phyloP scores from a whole-genome alignment of 202 grass and related monocot species.

The Tripidium arundinaceum region DNA sequence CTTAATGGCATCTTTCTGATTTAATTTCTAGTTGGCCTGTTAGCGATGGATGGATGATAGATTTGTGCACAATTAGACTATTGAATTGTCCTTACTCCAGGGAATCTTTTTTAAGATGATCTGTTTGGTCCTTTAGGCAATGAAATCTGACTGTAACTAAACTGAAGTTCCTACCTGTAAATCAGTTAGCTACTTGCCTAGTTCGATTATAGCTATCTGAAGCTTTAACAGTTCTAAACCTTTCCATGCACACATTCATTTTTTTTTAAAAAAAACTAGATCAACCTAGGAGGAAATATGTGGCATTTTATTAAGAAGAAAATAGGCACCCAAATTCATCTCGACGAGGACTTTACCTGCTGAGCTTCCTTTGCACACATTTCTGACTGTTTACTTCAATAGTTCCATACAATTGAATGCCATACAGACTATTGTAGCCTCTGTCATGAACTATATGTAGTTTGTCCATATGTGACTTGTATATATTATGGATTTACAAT shows the following conservation, averaged over 20 bases:
- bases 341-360: background rate
- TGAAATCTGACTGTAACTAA: slow-evolving; percentile 13
- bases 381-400: background rate
- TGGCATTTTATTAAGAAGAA: background rate
- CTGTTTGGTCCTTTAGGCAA: background rate
- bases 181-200: background rate
- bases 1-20: slow-evolving; percentile 15
- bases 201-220: background rate
- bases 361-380: background rate
- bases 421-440: background rate
- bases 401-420: slow-evolving; percentile 1
- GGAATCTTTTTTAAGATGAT: background rate
- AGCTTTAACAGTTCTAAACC: background rate
- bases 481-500: background rate
- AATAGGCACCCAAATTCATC: background rate
- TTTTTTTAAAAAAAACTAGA: background rate
- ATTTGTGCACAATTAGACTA: slow-evolving; percentile 21
- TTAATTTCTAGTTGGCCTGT: slow-evolving; percentile 18
- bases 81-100: background rate
- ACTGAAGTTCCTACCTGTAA: background rate
- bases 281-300: background rate
- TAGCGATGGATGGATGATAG: slow-evolving; percentile 17
- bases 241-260: background rate
- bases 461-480: background rate
- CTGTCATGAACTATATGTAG: slow-evolving; percentile 2